These are phyloP conservation scores for Coniochaeta ligniaria DNA, from an alignment of 2,329 filamentous ascomycete genomes.

Conservation along the genomic window DNA sequence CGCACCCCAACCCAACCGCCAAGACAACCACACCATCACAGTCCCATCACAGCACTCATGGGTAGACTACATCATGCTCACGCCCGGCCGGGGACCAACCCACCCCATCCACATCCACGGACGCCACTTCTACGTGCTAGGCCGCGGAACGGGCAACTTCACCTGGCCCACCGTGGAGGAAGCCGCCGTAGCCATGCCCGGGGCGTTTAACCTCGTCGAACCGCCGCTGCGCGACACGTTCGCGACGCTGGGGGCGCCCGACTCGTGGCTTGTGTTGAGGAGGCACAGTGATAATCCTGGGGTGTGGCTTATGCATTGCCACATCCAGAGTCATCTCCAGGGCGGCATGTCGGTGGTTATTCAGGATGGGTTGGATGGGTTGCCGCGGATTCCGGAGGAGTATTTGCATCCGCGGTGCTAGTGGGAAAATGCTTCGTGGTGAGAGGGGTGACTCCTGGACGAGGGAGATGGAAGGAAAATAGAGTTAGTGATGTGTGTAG, in stretches of 20 bases:
- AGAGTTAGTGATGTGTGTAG: no score
- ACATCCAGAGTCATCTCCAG: conserved; percentile 44
- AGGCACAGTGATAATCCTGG: conserved; percentile 47
- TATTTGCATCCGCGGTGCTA: conserved; percentile 16
- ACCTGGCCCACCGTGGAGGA: conserved; percentile 45
- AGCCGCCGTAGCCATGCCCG: conserved; percentile 36
- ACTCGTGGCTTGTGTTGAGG: conserved; percentile 41
- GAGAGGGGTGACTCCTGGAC: no score
- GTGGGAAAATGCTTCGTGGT: background rate
- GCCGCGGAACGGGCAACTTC: conserved; percentile 41
- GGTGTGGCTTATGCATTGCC: conserved; percentile 48
- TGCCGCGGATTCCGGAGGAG: conserved; percentile 31
- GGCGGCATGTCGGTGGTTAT: conserved; percentile 50
- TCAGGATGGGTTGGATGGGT: conserved; percentile 36
- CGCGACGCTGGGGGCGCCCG: conserved; percentile 24
- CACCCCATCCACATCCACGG: conserved; percentile 61
- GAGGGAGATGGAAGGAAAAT: no score
- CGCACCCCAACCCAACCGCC: conserved; percentile 22
- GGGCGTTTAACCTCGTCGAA: conserved; percentile 48
- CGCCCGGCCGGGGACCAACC: conserved; percentile 38
- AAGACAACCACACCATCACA: conserved; percentile 39
- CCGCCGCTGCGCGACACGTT: conserved; percentile 47
- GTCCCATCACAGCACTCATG: conserved; percentile 37
- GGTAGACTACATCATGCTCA: conserved; percentile 48
- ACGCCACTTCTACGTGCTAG: conserved; percentile 52